These are phyloP conservation scores for Cladorrhinum sp. DNA, from an alignment of 2,329 filamentous ascomycete genomes.

Conservation along the genomic window DNA sequence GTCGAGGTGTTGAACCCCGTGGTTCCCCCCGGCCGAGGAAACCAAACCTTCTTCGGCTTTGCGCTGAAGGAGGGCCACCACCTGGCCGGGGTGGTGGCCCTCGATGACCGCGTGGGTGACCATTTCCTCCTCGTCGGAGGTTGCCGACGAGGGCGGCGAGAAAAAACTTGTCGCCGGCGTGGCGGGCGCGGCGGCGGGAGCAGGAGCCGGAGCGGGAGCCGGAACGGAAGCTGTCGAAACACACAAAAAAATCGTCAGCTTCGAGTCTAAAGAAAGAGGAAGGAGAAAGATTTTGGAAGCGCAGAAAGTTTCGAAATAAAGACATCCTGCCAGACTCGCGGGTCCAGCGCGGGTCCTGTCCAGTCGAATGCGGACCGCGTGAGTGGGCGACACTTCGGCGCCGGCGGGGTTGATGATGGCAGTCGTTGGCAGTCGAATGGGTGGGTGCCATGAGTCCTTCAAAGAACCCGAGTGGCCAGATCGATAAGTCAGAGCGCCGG, in stretches of 20 bases:
- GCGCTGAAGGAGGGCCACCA: constrained; percentile 17
- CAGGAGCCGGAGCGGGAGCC: background rate
- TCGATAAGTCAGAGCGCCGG: too few species aligned
- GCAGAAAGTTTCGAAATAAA: background rate
- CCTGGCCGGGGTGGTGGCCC: constrained; percentile 17
- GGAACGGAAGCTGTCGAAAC: background rate
- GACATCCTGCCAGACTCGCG: constrained; percentile 2
- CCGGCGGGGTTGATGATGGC: background rate
- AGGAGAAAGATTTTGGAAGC: background rate
- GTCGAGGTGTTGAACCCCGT: constrained; percentile 22
- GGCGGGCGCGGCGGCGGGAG: background rate
- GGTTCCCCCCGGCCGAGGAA: constrained; percentile 19
- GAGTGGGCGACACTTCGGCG: background rate
- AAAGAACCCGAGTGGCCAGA: too few species aligned
- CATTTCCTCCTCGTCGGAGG: constrained; percentile 8
- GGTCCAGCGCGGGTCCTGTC: constrained; percentile 8
- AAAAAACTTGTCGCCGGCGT: constrained; percentile 3
- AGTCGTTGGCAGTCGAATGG: background rate
- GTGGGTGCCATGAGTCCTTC: background rate
- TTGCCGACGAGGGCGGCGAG: background rate
- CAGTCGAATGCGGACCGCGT: background rate
- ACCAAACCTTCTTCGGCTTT: constrained; percentile 19
- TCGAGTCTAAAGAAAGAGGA: background rate
- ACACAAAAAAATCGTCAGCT: constrained; percentile 15
- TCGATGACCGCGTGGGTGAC: constrained; percentile 17